Percentiles rank a stretch among this genome's conserved stretches.
Evolutionary conservation across 495 filamentous ascomycete genomes (phyloP).

Genomic region (Penicillium malachiteum): DNA sequence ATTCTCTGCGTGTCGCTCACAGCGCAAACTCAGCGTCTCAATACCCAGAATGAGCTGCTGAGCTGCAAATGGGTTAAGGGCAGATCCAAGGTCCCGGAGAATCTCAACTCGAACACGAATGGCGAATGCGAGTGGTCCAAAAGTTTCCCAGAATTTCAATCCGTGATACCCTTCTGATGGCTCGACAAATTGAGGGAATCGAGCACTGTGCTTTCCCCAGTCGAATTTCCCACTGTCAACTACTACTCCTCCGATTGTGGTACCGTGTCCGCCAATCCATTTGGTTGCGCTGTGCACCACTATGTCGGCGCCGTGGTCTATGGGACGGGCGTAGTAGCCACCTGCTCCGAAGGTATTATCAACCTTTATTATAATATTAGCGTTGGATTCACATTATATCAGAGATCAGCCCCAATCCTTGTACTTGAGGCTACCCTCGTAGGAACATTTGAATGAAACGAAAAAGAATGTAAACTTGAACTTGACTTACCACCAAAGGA

Average conservation of each 20-base stretch:
- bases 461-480: too few species aligned
- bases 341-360: conserved; percentile 99
- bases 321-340: conserved; percentile 85
- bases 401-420: too few species aligned
- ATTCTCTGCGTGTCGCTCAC: conserved; percentile 86
- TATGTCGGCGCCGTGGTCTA: conserved; percentile 92
- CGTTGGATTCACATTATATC: background rate
- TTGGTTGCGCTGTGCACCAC: conserved; percentile 96
- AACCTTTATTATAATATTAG: conserved; percentile 48
- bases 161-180: conserved; percentile 94
- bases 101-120: conserved; percentile 85
- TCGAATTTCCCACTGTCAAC: conserved; percentile 94
- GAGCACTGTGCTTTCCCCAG: conserved; percentile 84
- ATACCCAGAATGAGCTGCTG: conserved; percentile 88
- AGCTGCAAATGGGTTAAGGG: conserved; percentile 91
- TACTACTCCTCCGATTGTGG: conserved; percentile 88
- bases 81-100: conserved; percentile 80
- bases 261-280: conserved; percentile 98
- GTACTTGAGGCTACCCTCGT: too few species aligned
- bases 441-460: too few species aligned
- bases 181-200: conserved; percentile 93
- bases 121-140: conserved; percentile 79
- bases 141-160: conserved; percentile 95
- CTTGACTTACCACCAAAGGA: conserved; percentile 70
- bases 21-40: conserved; percentile 85